These are phyloP conservation scores for Ophiostoma montium DNA, from an alignment of 2,329 filamentous ascomycete genomes.

Conservation along the genomic window DNA sequence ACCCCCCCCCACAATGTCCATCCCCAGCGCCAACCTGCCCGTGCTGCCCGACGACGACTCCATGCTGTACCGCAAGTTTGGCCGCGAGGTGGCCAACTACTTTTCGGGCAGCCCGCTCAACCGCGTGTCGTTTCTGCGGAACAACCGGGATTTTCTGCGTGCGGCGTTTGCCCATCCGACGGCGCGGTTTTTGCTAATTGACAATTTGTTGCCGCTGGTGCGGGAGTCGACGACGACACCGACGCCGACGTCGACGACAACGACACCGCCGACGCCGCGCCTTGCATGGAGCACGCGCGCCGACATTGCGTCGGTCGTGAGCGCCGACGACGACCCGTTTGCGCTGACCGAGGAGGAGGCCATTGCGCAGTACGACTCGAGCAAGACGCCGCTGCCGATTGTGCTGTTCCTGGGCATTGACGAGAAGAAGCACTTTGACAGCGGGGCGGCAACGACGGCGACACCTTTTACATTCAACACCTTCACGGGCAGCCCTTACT, in stretches of 20 bases:
- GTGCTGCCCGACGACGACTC: conserved; percentile 37
- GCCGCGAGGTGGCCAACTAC: conserved; percentile 70
- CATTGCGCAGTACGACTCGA: conserved; percentile 61
- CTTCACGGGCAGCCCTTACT: conserved; percentile 71
- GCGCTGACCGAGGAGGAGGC: conserved; percentile 55
- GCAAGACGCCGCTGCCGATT: conserved; percentile 44
- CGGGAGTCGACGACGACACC: too few relatives aligned
- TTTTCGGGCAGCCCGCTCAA: conserved; percentile 68
- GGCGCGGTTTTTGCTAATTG: conserved; percentile 63
- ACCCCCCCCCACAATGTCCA: conserved; percentile 2
- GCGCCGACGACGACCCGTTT: conserved; percentile 61
- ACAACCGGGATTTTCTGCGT: conserved; percentile 55
- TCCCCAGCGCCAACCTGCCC: conserved; percentile 21
- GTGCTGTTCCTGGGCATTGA: conserved; percentile 78
- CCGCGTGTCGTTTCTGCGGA: conserved; percentile 63
- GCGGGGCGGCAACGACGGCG: conserved; percentile 16
- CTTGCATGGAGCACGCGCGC: conserved; percentile 55
- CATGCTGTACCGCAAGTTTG: conserved; percentile 65
- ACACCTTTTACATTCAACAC: conserved; percentile 45
- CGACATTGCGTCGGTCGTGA: conserved; percentile 57
- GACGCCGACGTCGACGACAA: too few relatives aligned
- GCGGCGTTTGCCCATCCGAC: conserved; percentile 51
- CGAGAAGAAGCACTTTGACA: conserved; percentile 31
- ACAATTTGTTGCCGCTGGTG: conserved; percentile 63
- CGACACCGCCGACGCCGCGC: conserved; percentile 21